Percentiles rank a stretch among this genome's conserved stretches.
Conservation (phyloP, 2,329 filamentous ascomycete species). For the Phoma sp. region DNA sequence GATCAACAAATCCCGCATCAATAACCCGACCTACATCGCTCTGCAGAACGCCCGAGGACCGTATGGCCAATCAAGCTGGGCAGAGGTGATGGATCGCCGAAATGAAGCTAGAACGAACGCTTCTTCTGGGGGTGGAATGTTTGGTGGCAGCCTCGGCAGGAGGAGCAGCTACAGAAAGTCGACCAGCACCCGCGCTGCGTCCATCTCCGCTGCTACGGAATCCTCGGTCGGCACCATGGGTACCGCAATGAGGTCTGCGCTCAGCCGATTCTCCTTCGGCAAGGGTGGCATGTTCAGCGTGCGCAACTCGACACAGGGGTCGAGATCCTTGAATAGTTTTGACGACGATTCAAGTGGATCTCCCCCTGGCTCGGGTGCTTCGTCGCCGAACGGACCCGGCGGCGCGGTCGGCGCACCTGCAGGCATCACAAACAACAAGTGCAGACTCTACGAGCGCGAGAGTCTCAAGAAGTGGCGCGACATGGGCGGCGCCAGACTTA, state of each 20-base stretch:
- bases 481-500: conserved; percentile 81
- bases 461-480: conserved; percentile 83
- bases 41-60: conserved; percentile 74
- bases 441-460: conserved; percentile 83
- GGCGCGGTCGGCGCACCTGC: conserved; percentile 55
- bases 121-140: conserved; percentile 55
- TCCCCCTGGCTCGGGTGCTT: conserved; percentile 37
- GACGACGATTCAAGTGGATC: conserved; percentile 56
- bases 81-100: conserved; percentile 59
- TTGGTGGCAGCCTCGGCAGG: conserved; percentile 54
- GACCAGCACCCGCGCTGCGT: conserved; percentile 57
- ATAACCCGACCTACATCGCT: conserved; percentile 88
- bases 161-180: conserved; percentile 62
- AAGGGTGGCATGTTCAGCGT: conserved; percentile 82
- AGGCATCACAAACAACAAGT: conserved; percentile 80
- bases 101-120: conserved; percentile 51
- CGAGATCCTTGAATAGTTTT: conserved; percentile 59
- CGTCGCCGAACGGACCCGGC: conserved; percentile 37
- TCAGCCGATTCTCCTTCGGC: conserved; percentile 73
- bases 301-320: conserved; percentile 74
- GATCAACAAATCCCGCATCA: conserved; percentile 86
- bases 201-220: conserved; percentile 69
- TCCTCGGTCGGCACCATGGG: conserved; percentile 78
- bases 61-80: conserved; percentile 54
- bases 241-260: conserved; percentile 72